Conservation (phyloP, 1,139 yeast species). For the Blastobotrys illinoisensis region DNA sequence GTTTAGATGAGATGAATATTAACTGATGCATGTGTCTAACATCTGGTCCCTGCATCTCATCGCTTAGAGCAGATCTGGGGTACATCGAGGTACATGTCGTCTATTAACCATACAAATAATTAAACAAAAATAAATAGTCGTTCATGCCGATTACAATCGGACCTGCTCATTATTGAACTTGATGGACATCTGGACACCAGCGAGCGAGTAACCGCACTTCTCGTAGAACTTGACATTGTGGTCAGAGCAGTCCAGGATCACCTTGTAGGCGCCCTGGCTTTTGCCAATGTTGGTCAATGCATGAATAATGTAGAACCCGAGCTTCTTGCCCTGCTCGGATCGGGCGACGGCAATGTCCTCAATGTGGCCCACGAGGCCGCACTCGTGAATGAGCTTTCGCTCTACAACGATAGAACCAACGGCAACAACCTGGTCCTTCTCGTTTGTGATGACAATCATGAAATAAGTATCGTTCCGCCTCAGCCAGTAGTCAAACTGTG, state of each 20-base stretch:
- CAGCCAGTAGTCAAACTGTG: slow-evolving; percentile 46
- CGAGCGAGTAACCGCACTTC: slow-evolving; percentile 59
- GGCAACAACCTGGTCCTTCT: slow-evolving; percentile 34
- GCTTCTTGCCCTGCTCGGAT: slow-evolving; percentile 73
- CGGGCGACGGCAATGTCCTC: slow-evolving; percentile 85
- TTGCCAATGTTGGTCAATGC: slow-evolving; percentile 57
- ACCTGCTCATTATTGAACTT: slow-evolving; percentile 22
- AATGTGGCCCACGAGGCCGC: slow-evolving; percentile 87
- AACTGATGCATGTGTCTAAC: not conserved
- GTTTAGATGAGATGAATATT: not conserved
- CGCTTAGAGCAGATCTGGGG: not conserved
- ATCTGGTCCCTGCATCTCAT: not conserved
- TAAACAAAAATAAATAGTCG: not conserved
- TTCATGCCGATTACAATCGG: slow-evolving; percentile 5
- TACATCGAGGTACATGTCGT: not conserved
- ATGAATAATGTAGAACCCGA: slow-evolving; percentile 65
- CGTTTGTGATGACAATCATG: slow-evolving; percentile 46
- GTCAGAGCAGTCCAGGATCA: slow-evolving; percentile 81
- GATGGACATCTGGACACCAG: slow-evolving; percentile 66
- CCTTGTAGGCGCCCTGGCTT: slow-evolving; percentile 70
- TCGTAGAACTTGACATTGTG: slow-evolving; percentile 81
- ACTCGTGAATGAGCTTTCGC: slow-evolving; percentile 53
- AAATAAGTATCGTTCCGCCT: slow-evolving; percentile 42
- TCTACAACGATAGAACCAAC: slow-evolving; percentile 47
- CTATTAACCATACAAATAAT: not conserved